Percentiles rank a stretch among this genome's conserved stretches.
Conservation (phyloP, 1,284 basidiomycete genomes). For the Rhodotorula sp. region DNA sequence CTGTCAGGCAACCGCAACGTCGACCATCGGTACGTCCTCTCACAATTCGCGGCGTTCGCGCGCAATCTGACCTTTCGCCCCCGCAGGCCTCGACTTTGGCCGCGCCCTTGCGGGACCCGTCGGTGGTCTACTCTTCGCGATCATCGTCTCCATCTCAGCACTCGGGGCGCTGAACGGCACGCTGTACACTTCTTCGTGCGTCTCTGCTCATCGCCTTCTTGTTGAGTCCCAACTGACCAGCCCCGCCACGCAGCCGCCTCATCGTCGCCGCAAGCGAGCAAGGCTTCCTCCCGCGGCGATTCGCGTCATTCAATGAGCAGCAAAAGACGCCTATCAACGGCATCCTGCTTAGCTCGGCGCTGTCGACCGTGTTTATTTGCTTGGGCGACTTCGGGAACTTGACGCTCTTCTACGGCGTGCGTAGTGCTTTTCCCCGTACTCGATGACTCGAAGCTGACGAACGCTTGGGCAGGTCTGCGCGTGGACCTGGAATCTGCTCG, state of each 20-base stretch:
- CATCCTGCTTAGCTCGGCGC: constrained; percentile 67
- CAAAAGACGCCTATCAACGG: constrained; percentile 84
- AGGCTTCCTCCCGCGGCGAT: constrained; percentile 78
- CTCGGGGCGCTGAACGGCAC: constrained; percentile 88
- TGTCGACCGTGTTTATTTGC: constrained; percentile 75
- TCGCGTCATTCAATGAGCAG: constrained; percentile 70
- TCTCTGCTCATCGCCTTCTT: constrained; percentile 4
- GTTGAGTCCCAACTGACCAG: constrained; percentile 1
- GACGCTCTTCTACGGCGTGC: constrained; percentile 38
- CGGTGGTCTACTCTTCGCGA: constrained; percentile 83
- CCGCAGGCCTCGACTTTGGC: constrained; percentile 70
- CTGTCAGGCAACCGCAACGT: constrained; percentile 48
- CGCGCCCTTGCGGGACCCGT: constrained; percentile 77
- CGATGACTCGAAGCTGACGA: constrained; percentile 44
- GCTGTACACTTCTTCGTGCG: constrained; percentile 67
- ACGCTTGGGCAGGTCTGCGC: constrained; percentile 63
- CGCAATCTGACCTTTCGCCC: neutral
- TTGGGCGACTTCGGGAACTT: constrained; percentile 76
- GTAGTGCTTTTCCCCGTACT: constrained; percentile 68
- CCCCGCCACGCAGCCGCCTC: constrained; percentile 62
- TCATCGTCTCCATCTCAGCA: constrained; percentile 89
- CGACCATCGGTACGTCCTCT: constrained; percentile 74
- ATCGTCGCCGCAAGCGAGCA: constrained; percentile 88
- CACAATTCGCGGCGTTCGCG: constrained; percentile 55
- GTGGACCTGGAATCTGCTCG: constrained; percentile 90